These are phyloP conservation scores for Pulveroboletus sp. DNA, from an alignment of 768 basidiomycete genomes.

Conservation along the genomic window DNA sequence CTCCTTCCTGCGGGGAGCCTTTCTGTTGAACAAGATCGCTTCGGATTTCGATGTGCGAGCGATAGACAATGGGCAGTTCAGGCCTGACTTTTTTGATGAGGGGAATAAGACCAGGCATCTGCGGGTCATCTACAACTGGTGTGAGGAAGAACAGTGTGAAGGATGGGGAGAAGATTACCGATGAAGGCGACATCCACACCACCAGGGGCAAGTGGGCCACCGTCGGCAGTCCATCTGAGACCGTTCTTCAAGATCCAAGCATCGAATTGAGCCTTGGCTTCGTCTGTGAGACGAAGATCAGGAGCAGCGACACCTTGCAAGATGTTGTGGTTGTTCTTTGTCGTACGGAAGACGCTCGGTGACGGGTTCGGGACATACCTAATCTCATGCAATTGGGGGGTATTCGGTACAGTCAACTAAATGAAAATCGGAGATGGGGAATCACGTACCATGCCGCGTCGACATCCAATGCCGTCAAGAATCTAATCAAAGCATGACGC, in stretches of 20 bases:
- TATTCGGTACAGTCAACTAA: neutral
- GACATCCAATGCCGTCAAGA: conserved; percentile 76
- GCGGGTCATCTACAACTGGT: conserved; percentile 66
- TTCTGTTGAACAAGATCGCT: conserved; percentile 81
- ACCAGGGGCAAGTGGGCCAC: conserved; percentile 79
- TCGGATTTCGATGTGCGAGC: conserved; percentile 93
- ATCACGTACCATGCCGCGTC: conserved; percentile 72
- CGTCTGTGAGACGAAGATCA: conserved; percentile 71
- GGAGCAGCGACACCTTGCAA: conserved; percentile 88
- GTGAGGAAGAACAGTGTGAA: conserved; percentile 9
- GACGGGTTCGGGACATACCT: conserved; percentile 90
- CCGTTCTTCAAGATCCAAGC: conserved; percentile 91
- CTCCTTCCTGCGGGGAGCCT: conserved; percentile 84
- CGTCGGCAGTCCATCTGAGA: conserved; percentile 81
- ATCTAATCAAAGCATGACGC: conserved; percentile 90
- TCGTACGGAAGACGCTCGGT: conserved; percentile 88
- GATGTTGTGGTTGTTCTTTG: conserved; percentile 95
- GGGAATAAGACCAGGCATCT: conserved; percentile 93
- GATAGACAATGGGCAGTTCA: conserved; percentile 85
- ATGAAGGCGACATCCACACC: conserved; percentile 90
- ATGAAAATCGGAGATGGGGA: conserved; percentile 6
- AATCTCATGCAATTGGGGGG: conserved; percentile 21
- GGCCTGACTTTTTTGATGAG: conserved; percentile 84
- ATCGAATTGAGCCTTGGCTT: conserved; percentile 77
- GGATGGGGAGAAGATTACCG: conserved; percentile 41